Percentiles rank a stretch among this genome's conserved stretches.
Evolutionary conservation across 2,329 filamentous ascomycete species (phyloP).

Genomic region (Amphichorda felina): DNA sequence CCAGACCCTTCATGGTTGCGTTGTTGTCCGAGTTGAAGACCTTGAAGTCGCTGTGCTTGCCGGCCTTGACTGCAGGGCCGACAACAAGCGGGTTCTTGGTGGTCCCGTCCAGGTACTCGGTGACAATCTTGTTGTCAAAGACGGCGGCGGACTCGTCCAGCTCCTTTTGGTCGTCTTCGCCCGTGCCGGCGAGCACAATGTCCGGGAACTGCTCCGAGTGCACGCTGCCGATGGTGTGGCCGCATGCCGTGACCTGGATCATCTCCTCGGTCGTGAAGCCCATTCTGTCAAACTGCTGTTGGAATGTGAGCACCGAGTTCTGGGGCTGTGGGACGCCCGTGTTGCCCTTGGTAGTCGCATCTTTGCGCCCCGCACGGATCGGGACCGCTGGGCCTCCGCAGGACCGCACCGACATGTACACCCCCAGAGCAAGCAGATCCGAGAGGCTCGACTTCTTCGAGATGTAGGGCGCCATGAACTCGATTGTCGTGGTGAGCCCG

Average conservation of each 20-base stretch:
- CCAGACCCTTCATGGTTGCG: slow-evolving; percentile 37
- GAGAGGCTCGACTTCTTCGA: slow-evolving; percentile 38
- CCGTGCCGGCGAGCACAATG: slow-evolving; percentile 32
- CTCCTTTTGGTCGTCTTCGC: slow-evolving; percentile 26
- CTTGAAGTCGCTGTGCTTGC: slow-evolving; percentile 40
- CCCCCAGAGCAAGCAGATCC: slow-evolving; percentile 45
- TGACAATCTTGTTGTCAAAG: slow-evolving; percentile 46
- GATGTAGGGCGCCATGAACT: slow-evolving; percentile 40
- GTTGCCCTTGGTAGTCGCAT: slow-evolving; percentile 34
- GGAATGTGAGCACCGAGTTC: slow-evolving; percentile 38
- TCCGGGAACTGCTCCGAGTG: slow-evolving; percentile 40
- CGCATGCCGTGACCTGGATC: slow-evolving; percentile 49
- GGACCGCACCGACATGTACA: slow-evolving; percentile 44
- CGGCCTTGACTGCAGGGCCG: slow-evolving; percentile 30
- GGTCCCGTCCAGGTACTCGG: slow-evolving; percentile 41
- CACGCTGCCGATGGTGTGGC: slow-evolving; percentile 49
- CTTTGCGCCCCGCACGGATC: slow-evolving; percentile 38
- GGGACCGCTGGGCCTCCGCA: slow-evolving; percentile 46
- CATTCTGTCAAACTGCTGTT: slow-evolving; percentile 43
- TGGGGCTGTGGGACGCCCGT: slow-evolving; percentile 45
- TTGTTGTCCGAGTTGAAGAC: slow-evolving; percentile 46
- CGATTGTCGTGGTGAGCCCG: slow-evolving; percentile 39
- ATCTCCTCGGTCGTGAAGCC: slow-evolving; percentile 45
- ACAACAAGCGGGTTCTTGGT: slow-evolving; percentile 43
- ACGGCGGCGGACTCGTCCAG: slow-evolving; percentile 34